Evolutionary conservation across 2,329 filamentous ascomycete genomes (phyloP).

Genomic region (Xylariaceae sp.): DNA sequence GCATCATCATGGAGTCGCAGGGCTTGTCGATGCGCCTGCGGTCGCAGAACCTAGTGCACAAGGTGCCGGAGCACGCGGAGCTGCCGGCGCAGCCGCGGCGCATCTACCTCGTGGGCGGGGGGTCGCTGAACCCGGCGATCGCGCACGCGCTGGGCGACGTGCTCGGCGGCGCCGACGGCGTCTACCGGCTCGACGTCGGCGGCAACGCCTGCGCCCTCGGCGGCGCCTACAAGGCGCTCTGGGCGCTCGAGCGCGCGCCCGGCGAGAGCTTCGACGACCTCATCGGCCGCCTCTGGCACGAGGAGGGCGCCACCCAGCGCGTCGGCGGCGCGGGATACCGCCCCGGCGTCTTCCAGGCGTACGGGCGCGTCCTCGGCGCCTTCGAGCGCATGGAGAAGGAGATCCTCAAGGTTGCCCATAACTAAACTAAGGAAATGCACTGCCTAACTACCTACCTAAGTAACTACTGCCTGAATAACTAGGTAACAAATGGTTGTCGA

Average conservation of each 20-base stretch:
- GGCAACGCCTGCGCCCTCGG: slow-evolving; percentile 94
- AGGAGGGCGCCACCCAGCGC: slow-evolving; percentile 79
- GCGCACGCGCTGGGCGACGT: slow-evolving; percentile 84
- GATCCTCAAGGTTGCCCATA: slow-evolving; percentile 37
- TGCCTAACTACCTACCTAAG: too few relatives aligned
- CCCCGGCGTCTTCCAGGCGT: slow-evolving; percentile 72
- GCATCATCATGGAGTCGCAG: slow-evolving; percentile 92
- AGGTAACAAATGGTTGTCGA: too few relatives aligned
- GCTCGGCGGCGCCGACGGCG: slow-evolving; percentile 83
- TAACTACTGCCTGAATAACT: too few relatives aligned
- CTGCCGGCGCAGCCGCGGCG: slow-evolving; percentile 84
- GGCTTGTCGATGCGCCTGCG: slow-evolving; percentile 88
- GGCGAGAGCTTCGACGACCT: slow-evolving; percentile 85
- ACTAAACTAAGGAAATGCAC: slow-evolving; percentile 27
- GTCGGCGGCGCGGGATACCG: slow-evolving; percentile 77
- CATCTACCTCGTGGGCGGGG: slow-evolving; percentile 93
- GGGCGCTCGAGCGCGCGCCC: slow-evolving; percentile 73
- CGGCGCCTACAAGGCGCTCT: slow-evolving; percentile 93
- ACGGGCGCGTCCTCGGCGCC: slow-evolving; percentile 74
- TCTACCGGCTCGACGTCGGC: slow-evolving; percentile 91
- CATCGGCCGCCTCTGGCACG: slow-evolving; percentile 81
- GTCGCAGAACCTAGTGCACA: slow-evolving; percentile 72
- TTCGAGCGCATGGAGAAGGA: slow-evolving; percentile 38
- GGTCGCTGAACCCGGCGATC: slow-evolving; percentile 87
- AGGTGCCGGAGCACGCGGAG: slow-evolving; percentile 43